Evolutionary conservation across 2,329 filamentous ascomycete species (phyloP).

Genomic region (Pseudomassariella vexata): DNA sequence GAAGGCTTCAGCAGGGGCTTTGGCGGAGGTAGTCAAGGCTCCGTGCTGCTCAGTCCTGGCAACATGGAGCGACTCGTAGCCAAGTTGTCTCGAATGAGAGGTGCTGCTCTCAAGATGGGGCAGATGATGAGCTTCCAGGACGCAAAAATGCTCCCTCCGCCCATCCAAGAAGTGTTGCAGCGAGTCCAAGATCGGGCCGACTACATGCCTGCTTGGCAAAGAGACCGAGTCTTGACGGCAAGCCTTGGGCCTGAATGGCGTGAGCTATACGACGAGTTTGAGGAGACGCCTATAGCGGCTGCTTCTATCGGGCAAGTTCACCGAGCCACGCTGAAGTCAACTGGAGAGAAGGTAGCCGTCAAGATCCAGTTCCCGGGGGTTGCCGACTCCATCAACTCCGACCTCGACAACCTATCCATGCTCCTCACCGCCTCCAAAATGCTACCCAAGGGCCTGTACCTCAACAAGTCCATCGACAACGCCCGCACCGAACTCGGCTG

Average conservation of each 20-base stretch:
- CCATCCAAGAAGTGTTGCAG: constrained; percentile 84
- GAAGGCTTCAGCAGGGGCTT: constrained; percentile 79
- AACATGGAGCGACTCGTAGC: constrained; percentile 93
- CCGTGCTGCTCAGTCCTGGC: constrained; percentile 76
- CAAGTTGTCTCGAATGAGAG: constrained; percentile 92
- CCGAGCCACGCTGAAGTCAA: constrained; percentile 71
- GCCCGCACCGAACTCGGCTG: constrained; percentile 86
- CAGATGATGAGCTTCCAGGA: constrained; percentile 99
- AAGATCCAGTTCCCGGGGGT: constrained; percentile 98
- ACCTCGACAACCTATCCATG: constrained; percentile 87
- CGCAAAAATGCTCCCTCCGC: constrained; percentile 82
- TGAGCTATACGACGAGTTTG: constrained; percentile 74
- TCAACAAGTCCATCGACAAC: constrained; percentile 97
- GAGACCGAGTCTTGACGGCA: constrained; percentile 71
- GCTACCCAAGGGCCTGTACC: constrained; percentile 83
- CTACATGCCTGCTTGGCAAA: constrained; percentile 94
- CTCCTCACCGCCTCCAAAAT: constrained; percentile 86
- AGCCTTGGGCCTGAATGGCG: constrained; percentile 85
- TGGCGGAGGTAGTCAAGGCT: constrained; percentile 62
- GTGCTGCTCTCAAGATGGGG: constrained; percentile 91
- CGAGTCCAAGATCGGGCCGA: constrained; percentile 94
- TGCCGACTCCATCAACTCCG: constrained; percentile 90
- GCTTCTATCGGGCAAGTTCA: constrained; percentile 98
- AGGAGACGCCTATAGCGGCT: constrained; percentile 87
- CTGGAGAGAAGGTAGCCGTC: constrained; percentile 74